Percentiles rank a stretch among this genome's conserved stretches.
phyloP scores from a whole-genome alignment of 2,329 filamentous ascomycete genomes.

The Neonectria sp. region DNA sequence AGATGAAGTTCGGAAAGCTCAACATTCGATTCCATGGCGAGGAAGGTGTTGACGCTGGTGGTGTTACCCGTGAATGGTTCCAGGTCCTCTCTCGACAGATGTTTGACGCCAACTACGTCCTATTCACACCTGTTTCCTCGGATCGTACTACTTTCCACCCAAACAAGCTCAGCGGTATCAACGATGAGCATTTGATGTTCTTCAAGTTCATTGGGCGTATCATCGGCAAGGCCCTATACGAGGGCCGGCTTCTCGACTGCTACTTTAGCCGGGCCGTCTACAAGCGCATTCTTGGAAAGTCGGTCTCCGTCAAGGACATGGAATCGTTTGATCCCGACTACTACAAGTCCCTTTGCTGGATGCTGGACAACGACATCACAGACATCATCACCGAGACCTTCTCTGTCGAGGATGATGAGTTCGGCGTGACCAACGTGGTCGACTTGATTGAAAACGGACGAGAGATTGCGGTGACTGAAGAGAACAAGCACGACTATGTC shows the following conservation, averaged over 20 bases:
- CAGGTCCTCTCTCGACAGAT: slow-evolving; percentile 97
- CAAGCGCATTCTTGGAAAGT: slow-evolving; percentile 95
- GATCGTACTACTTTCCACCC: slow-evolving; percentile 99
- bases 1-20: slow-evolving; percentile 99
- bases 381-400: slow-evolving; percentile 98
- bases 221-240: slow-evolving; percentile 98
- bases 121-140: slow-evolving; percentile 96
- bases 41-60: slow-evolving; percentile 97
- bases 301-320: slow-evolving; percentile 99
- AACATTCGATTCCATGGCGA: slow-evolving; percentile 98
- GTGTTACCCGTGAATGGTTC: slow-evolving; percentile 99
- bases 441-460: slow-evolving; percentile 91
- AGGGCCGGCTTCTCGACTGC: slow-evolving; percentile 95
- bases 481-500: slow-evolving; percentile 99
- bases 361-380: slow-evolving; percentile 98
- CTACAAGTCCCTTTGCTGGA: slow-evolving; percentile 99
- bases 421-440: slow-evolving; percentile 89
- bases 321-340: slow-evolving; percentile 98
- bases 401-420: slow-evolving; percentile 93
- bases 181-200: slow-evolving; percentile 95
- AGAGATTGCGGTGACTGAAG: slow-evolving; percentile 94
- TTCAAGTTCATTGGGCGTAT: slow-evolving; percentile 99
- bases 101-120: slow-evolving; percentile 98
- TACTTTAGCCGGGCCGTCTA: slow-evolving; percentile 99
- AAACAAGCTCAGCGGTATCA: slow-evolving; percentile 93